Conservation (phyloP, 306 rosid species). For the Carpinus fangiana region DNA sequence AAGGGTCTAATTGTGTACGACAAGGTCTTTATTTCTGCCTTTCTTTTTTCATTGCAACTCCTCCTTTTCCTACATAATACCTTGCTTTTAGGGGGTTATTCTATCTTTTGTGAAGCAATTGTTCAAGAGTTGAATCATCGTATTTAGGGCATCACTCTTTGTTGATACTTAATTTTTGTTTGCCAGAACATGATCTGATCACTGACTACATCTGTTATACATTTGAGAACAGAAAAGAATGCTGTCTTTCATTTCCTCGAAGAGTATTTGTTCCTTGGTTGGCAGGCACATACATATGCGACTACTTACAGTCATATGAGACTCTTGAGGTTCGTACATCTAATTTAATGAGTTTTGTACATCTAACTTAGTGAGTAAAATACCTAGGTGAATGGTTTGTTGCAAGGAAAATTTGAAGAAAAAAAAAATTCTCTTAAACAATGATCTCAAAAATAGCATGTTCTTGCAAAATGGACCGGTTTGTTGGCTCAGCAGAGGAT, state of each 20-base stretch:
- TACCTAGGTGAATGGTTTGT: constrained; percentile 10
- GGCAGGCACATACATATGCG: constrained; percentile 64
- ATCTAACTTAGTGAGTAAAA: constrained; percentile 1
- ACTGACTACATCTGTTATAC: constrained; percentile 12
- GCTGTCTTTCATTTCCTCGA: constrained; percentile 74
- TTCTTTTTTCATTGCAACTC: neutral
- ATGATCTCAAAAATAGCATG: neutral
- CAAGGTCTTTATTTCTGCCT: neutral
- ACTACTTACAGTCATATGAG: constrained; percentile 87
- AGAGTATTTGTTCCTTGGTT: constrained; percentile 94
- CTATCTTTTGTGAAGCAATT: neutral
- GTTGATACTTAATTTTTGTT: neutral
- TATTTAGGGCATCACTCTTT: neutral
- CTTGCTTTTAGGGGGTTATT: neutral
- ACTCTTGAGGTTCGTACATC: constrained; percentile 66
- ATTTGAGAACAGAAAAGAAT: constrained; percentile 61
- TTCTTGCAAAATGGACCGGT: neutral
- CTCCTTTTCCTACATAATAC: neutral
- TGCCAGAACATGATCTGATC: neutral
- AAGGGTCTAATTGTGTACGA: neutral
- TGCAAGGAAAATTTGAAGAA: neutral
- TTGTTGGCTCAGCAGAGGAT: neutral
- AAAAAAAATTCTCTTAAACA: neutral
- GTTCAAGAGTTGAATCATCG: neutral
- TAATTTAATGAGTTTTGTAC: constrained; percentile 29